Conservation (phyloP, 306 rosid genomes). For the Glycyrrhiza uralensis region DNA sequence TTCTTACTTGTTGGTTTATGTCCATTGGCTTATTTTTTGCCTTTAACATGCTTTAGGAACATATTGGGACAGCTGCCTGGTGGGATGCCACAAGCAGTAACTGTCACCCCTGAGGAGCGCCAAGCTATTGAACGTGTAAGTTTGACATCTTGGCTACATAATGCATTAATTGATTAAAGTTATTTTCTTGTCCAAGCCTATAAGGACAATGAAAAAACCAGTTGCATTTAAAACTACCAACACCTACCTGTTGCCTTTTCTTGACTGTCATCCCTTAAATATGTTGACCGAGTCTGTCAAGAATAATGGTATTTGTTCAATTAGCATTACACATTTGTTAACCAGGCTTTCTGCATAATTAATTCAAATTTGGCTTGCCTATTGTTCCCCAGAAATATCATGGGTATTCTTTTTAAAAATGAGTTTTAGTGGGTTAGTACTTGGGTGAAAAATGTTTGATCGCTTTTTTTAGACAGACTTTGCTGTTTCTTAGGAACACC, state of each 20-base stretch:
- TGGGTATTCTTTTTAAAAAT: not conserved
- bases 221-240: not conserved
- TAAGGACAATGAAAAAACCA: not conserved
- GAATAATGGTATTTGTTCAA: not conserved
- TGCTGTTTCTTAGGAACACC: not conserved
- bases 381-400: not conserved
- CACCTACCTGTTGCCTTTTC: not conserved
- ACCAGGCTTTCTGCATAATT: not conserved
- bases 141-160: slow-evolving; percentile 12
- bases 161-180: not conserved
- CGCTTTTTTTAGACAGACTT: not conserved
- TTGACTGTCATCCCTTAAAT: not conserved
- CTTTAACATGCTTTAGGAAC: slow-evolving; percentile 45
- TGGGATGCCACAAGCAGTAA: slow-evolving; percentile 64
- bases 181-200: not conserved
- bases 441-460: not conserved
- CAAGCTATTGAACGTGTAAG: slow-evolving; percentile 92
- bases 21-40: slow-evolving; percentile 21
- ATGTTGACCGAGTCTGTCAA: not conserved
- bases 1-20: not conserved
- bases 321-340: not conserved
- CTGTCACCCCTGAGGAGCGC: slow-evolving; percentile 92
- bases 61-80: slow-evolving; percentile 58
- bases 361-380: not conserved
- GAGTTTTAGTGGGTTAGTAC: not conserved